Evolutionary conservation across 2,329 filamentous ascomycete species (phyloP).

Genomic region (Arthrobotrys sinensis): DNA sequence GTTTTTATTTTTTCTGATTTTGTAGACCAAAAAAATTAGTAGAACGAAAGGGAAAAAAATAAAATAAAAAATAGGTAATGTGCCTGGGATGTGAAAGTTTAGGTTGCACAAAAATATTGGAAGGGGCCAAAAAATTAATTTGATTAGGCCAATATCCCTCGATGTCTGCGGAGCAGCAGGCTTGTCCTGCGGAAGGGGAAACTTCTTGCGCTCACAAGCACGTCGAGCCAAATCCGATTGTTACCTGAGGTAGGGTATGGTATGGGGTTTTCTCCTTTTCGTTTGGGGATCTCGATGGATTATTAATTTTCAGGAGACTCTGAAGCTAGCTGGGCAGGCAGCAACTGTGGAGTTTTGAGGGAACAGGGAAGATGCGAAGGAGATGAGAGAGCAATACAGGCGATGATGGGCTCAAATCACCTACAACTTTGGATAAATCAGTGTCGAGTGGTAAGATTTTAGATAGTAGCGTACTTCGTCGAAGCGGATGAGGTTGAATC

Average conservation of each 20-base stretch:
- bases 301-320: slow-evolving; percentile 55
- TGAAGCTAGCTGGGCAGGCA: slow-evolving; percentile 38
- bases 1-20: slow-evolving; percentile 46
- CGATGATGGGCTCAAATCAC: slow-evolving; percentile 27
- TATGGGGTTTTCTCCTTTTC: slow-evolving; percentile 36
- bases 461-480: slow-evolving; percentile 25
- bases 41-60: slow-evolving; percentile 12
- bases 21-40: slow-evolving; percentile 26
- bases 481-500: slow-evolving; percentile 25
- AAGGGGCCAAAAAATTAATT: slow-evolving; percentile 11
- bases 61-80: slow-evolving; percentile 24
- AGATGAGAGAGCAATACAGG: slow-evolving; percentile 38
- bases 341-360: slow-evolving; percentile 36
- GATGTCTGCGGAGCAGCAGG: slow-evolving; percentile 45
- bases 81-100: slow-evolving; percentile 46
- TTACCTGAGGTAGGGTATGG: slow-evolving; percentile 15
- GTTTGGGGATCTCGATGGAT: slow-evolving; percentile 38
- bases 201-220: slow-evolving; percentile 49
- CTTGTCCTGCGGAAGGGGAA: slow-evolving; percentile 55
- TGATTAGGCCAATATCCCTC: slow-evolving; percentile 53
- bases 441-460: slow-evolving; percentile 34
- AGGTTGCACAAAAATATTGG: slow-evolving; percentile 56
- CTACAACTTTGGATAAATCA: slow-evolving; percentile 17
- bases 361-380: slow-evolving; percentile 25
- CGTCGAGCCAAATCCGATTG: slow-evolving; percentile 43